These are phyloP conservation scores for Aspergillus tubingensis DNA, from an alignment of 2,329 filamentous ascomycete species.

Conservation along the genomic window DNA sequence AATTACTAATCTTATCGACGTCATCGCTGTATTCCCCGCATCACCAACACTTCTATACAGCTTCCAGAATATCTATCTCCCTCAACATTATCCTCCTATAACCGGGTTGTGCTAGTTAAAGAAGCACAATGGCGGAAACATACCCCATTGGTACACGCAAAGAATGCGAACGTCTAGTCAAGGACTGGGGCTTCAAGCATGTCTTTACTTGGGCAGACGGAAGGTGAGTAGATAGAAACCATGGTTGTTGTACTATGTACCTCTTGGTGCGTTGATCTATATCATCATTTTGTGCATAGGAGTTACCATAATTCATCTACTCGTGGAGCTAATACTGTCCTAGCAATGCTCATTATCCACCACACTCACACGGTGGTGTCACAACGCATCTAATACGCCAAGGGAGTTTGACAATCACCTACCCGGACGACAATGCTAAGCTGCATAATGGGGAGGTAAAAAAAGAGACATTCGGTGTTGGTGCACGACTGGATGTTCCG, in stretches of 20 bases:
- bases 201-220: conserved; percentile 65
- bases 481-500: conserved; percentile 59
- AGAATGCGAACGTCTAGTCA: conserved; percentile 57
- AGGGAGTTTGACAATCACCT: conserved; percentile 59
- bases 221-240: conserved; percentile 45
- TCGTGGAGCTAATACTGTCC: neutral
- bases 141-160: conserved; percentile 38
- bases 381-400: conserved; percentile 63
- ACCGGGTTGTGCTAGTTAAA: too few species aligned
- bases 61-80: neutral
- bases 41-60: neutral
- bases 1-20: neutral
- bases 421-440: conserved; percentile 52
- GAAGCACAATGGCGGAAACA: conserved; percentile 27
- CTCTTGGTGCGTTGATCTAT: too few species aligned
- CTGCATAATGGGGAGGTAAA: conserved; percentile 30
- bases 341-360: conserved; percentile 62
- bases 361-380: conserved; percentile 56
- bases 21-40: neutral
- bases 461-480: conserved; percentile 59
- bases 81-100: too few species aligned
- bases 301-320: neutral
- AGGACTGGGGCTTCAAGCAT: conserved; percentile 59
- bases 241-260: too few species aligned
- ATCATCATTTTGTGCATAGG: too few species aligned